A percentile compares a stretch with the other conserved stretches of the same genome.
phyloP scores from a whole-genome alignment of 2,329 filamentous ascomycete species.

The Aspergillus phoenicis region DNA sequence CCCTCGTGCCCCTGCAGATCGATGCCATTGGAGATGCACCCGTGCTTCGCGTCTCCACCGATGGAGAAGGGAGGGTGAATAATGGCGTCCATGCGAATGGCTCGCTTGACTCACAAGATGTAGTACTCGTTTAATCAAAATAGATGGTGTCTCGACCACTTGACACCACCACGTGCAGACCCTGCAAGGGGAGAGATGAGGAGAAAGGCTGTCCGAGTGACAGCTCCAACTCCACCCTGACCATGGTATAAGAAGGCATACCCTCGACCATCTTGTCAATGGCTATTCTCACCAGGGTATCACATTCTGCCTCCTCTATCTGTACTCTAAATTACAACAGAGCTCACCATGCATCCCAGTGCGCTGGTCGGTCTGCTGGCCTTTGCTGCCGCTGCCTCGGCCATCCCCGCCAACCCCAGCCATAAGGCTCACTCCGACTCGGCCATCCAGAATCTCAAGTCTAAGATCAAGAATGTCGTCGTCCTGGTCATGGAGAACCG shows the following conservation, averaged over 20 bases:
- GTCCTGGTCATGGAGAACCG: slow-evolving; percentile 48
- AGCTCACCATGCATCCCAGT: slow-evolving; percentile 24
- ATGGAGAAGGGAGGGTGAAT: not conserved
- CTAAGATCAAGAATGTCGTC: slow-evolving; percentile 43
- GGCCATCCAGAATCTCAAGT: slow-evolving; percentile 33
- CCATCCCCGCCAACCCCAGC: slow-evolving; percentile 8
- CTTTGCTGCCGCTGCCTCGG: slow-evolving; percentile 25
- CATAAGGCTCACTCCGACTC: slow-evolving; percentile 9
- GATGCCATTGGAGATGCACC: slow-evolving; percentile 9
- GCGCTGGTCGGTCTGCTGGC: slow-evolving; percentile 28
- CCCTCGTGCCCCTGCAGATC: slow-evolving; percentile 13
- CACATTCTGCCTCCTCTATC: not conserved
- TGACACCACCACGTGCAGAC: no score
- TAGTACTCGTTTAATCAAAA: no score
- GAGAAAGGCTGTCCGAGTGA: no score
- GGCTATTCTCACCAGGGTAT: no score
- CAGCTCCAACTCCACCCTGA: no score
- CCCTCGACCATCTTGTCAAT: no score
- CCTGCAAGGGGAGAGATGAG: no score
- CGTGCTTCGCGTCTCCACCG: not conserved
- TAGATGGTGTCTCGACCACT: no score
- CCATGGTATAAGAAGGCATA: not conserved
- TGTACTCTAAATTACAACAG: not conserved
- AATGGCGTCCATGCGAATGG: not conserved
- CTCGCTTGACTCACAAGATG: not conserved